A percentile compares a stretch with the other conserved stretches of the same genome.
phyloP scores from a whole-genome alignment of 768 basidiomycete species.

The Leccinum olivaceopallidum region DNA sequence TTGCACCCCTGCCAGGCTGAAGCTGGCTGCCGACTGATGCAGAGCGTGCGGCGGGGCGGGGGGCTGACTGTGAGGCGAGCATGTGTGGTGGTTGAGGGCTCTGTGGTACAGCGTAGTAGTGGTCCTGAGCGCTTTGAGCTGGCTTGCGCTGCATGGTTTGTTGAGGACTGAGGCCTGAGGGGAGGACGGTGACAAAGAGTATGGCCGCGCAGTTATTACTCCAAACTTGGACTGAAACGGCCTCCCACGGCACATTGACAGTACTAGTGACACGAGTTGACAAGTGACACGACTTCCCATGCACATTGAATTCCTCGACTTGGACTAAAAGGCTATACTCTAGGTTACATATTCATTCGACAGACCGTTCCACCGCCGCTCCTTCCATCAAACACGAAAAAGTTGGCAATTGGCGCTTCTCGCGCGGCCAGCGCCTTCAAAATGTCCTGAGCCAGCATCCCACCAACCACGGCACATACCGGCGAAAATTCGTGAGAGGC shows the following conservation, averaged over 20 bases:
- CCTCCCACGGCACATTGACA: slow-evolving; percentile 16
- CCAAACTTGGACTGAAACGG: slow-evolving; percentile 23
- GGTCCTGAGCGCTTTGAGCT: slow-evolving; percentile 45
- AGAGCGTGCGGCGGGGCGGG: slow-evolving; percentile 29
- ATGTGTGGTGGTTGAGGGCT: slow-evolving; percentile 48
- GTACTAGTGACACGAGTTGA: not conserved
- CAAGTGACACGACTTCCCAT: not conserved
- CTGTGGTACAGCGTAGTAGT: slow-evolving; percentile 67
- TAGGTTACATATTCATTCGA: slow-evolving; percentile 44
- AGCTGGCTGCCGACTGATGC: slow-evolving; percentile 30
- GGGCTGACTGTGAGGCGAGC: slow-evolving; percentile 26
- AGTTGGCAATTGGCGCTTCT: slow-evolving; percentile 92
- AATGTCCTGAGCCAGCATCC: slow-evolving; percentile 93
- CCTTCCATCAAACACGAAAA: slow-evolving; percentile 85
- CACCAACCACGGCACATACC: slow-evolving; percentile 92
- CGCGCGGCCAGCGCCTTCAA: slow-evolving; percentile 87
- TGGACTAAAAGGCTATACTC: not conserved
- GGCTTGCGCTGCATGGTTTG: slow-evolving; percentile 43
- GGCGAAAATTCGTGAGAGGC: slow-evolving; percentile 88
- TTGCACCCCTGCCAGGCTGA: slow-evolving; percentile 49
- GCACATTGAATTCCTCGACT: not conserved
- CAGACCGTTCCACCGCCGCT: slow-evolving; percentile 75
- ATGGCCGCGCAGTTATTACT: not conserved
- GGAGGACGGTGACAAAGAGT: slow-evolving; percentile 1
- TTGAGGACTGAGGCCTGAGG: slow-evolving; percentile 5